phyloP scores from a whole-genome alignment of 208 protist genomes.

The Leishmania martiniquensis region DNA sequence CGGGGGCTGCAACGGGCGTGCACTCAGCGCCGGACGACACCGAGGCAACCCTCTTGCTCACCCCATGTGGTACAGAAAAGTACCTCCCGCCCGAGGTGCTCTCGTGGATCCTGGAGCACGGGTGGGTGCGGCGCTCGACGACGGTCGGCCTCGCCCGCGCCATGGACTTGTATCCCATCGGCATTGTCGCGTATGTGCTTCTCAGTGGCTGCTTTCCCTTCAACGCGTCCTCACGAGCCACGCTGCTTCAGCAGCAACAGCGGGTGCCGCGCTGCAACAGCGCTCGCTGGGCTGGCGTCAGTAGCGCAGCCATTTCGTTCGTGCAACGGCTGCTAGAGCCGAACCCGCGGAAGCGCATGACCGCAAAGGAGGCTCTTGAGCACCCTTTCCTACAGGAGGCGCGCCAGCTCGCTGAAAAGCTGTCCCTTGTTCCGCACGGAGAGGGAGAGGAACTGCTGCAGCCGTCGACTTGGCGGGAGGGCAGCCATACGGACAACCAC shows the following conservation, averaged over 20 bases:
- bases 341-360: constrained; percentile 54
- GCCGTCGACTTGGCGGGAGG: neutral
- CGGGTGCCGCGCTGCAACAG: constrained; percentile 72
- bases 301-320: constrained; percentile 59
- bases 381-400: constrained; percentile 70
- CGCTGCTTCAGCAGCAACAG: constrained; percentile 66
- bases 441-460: constrained; percentile 21
- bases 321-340: constrained; percentile 73
- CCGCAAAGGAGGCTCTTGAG: constrained; percentile 51
- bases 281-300: constrained; percentile 60
- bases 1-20: neutral
- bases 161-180: constrained; percentile 79
- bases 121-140: constrained; percentile 46
- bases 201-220: constrained; percentile 87
- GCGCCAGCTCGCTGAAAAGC: constrained; percentile 43
- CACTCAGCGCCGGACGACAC: constrained; percentile 24
- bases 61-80: constrained; percentile 77
- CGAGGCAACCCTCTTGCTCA: constrained; percentile 51
- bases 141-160: constrained; percentile 53
- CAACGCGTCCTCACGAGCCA: constrained; percentile 64
- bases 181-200: constrained; percentile 81
- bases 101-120: constrained; percentile 57
- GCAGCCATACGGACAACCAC: neutral
- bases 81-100: constrained; percentile 85
- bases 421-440: constrained; percentile 58